Percentiles rank a stretch among this genome's conserved stretches.
These are phyloP conservation scores for Musa itinerans DNA, from an alignment of 176 grass and related monocot species.

Conservation along the genomic window DNA sequence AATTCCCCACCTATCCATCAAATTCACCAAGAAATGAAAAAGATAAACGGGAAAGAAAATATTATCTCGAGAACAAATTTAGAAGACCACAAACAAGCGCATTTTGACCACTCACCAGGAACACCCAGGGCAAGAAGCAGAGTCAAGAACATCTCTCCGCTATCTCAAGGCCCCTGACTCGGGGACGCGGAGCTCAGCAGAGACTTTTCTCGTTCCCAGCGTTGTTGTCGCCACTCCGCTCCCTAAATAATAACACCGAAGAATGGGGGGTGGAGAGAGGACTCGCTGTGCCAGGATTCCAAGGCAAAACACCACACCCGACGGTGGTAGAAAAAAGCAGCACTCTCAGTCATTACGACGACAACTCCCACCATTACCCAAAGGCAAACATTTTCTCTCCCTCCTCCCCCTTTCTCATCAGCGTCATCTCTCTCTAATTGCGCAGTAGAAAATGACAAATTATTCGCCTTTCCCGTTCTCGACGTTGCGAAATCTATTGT, in stretches of 20 bases:
- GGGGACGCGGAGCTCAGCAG: neutral
- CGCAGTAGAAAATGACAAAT: neutral
- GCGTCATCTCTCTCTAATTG: too few relatives aligned
- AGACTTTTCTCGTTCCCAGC: slow-evolving; percentile 11
- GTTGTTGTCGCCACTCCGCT: neutral
- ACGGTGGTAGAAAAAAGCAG: neutral
- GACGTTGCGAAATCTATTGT: too few relatives aligned
- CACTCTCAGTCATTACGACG: neutral
- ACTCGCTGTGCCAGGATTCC: neutral
- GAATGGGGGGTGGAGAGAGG: neutral
- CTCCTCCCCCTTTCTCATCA: too few relatives aligned
- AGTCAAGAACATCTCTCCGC: neutral
- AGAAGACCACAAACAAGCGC: neutral
- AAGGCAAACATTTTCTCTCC: neutral
- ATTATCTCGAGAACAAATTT: neutral
- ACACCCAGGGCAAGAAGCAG: neutral
- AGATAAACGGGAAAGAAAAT: neutral
- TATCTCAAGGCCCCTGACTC: neutral
- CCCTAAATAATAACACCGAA: neutral
- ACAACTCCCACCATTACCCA: neutral
- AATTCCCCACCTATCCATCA: too few relatives aligned
- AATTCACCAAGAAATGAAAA: too few relatives aligned
- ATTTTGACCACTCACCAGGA: neutral
- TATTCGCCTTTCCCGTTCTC: too few relatives aligned
- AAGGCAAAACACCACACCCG: neutral